Percentiles rank a stretch among this genome's conserved stretches.
Conservation (phyloP, 1,139 yeast genomes). For the Geotrichum aggregatum region DNA sequence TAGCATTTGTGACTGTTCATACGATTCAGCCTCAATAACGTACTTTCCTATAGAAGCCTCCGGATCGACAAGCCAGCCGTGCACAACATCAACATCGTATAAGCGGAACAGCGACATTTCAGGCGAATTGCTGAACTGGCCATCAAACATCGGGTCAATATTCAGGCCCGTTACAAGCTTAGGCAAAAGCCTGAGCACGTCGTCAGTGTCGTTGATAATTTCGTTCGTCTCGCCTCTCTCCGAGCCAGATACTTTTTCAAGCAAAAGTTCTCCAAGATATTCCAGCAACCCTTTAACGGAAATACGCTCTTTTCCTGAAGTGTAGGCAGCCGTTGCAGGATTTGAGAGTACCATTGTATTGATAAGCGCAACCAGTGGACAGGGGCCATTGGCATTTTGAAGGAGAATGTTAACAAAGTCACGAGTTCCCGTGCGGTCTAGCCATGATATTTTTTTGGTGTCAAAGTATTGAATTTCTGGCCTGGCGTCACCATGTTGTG, state of each 20-base stretch:
- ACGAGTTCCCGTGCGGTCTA: not conserved
- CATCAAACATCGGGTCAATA: constrained; percentile 69
- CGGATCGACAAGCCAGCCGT: constrained; percentile 49
- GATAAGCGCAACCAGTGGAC: constrained; percentile 78
- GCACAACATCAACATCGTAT: constrained; percentile 47
- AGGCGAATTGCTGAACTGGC: constrained; percentile 50
- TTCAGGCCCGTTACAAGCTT: constrained; percentile 65
- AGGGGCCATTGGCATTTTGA: constrained; percentile 83
- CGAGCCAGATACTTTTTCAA: constrained; percentile 32
- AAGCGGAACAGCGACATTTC: constrained; percentile 46
- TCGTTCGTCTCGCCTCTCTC: constrained; percentile 8
- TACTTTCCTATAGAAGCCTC: constrained; percentile 34
- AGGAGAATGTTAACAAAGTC: constrained; percentile 49
- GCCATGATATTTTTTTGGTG: constrained; percentile 17
- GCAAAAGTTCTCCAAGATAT: constrained; percentile 40
- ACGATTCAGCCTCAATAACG: constrained; percentile 41
- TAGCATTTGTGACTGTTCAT: constrained; percentile 46
- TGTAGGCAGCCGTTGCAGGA: constrained; percentile 24
- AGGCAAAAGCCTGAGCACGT: constrained; percentile 54
- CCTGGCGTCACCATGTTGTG: too few species aligned
- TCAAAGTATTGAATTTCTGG: constrained; percentile 13
- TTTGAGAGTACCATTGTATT: constrained; percentile 52
- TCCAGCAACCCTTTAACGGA: constrained; percentile 33
- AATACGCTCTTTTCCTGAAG: constrained; percentile 28
- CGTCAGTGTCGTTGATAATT: constrained; percentile 13